Conservation (phyloP, 768 basidiomycete species). For the Suillus variegatus region DNA sequence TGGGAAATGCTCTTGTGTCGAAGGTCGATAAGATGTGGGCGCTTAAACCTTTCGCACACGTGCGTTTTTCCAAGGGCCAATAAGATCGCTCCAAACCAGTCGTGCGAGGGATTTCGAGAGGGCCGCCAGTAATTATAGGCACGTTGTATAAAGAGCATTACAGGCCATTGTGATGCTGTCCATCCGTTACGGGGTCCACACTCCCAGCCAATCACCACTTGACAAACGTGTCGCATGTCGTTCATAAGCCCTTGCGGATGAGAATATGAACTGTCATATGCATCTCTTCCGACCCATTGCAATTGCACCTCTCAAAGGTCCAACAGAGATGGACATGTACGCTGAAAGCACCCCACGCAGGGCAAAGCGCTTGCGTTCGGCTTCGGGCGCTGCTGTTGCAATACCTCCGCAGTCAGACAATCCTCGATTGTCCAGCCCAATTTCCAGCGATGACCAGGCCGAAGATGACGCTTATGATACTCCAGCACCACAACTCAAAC, state of each 20-base stretch:
- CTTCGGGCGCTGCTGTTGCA: conserved; percentile 15
- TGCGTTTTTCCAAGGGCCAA: conserved; percentile 17
- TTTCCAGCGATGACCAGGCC: conserved; percentile 21
- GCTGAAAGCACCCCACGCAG: conserved; percentile 43
- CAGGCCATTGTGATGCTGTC: background rate
- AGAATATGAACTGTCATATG: conserved; percentile 11
- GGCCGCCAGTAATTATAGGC: conserved; percentile 8
- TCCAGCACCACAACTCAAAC: conserved; percentile 43
- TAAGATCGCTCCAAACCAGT: conserved; percentile 14
- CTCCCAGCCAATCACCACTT: conserved; percentile 4
- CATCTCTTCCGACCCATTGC: conserved; percentile 28
- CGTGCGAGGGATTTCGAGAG: conserved; percentile 12
- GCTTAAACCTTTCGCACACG: background rate
- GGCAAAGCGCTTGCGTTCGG: conserved; percentile 41
- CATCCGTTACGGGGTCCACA: background rate
- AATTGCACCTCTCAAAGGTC: conserved; percentile 15
- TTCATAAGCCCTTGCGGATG: conserved; percentile 5
- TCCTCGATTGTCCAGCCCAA: conserved; percentile 8
- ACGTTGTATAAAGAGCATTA: conserved; percentile 14
- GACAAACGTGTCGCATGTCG: conserved; percentile 8
- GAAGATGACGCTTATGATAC: conserved; percentile 30
- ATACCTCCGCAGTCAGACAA: conserved; percentile 2
- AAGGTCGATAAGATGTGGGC: background rate
- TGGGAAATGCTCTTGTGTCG: background rate
- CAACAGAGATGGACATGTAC: conserved; percentile 31